Conservation (phyloP, 768 basidiomycete species). For the Trametes punicea region DNA sequence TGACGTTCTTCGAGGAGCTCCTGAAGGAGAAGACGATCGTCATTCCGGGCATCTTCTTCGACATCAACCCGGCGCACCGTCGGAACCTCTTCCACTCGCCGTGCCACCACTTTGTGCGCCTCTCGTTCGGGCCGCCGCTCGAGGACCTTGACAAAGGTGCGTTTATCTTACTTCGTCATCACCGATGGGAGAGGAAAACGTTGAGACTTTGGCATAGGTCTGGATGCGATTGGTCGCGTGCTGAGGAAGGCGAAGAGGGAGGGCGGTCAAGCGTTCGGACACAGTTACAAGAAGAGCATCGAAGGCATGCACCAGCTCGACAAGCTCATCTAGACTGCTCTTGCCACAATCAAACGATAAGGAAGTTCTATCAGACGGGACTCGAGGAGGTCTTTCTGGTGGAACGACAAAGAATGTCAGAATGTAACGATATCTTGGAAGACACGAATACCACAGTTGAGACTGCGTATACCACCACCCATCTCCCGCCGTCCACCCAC, state of each 20-base stretch:
- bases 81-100: conserved; percentile 88
- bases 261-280: conserved; percentile 62
- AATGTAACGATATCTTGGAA: no score
- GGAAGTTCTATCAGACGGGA: no score
- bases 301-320: conserved; percentile 32
- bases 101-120: conserved; percentile 84
- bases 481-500: neutral
- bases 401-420: no score
- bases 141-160: conserved; percentile 74
- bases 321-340: conserved; percentile 11
- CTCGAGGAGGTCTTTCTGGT: no score
- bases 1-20: conserved; percentile 95
- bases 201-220: conserved; percentile 39
- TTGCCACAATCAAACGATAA: no score
- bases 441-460: neutral
- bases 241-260: conserved; percentile 64
- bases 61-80: conserved; percentile 76
- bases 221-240: conserved; percentile 84
- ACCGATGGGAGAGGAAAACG: conserved; percentile 3
- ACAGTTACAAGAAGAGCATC: conserved; percentile 62
- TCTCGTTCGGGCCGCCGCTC: conserved; percentile 83
- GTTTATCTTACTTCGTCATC: conserved; percentile 3
- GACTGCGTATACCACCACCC: neutral
- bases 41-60: conserved; percentile 89
- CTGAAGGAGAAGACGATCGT: conserved; percentile 89